Conservation (phyloP, 306 rosid species). For the Vachellia collinsii region DNA sequence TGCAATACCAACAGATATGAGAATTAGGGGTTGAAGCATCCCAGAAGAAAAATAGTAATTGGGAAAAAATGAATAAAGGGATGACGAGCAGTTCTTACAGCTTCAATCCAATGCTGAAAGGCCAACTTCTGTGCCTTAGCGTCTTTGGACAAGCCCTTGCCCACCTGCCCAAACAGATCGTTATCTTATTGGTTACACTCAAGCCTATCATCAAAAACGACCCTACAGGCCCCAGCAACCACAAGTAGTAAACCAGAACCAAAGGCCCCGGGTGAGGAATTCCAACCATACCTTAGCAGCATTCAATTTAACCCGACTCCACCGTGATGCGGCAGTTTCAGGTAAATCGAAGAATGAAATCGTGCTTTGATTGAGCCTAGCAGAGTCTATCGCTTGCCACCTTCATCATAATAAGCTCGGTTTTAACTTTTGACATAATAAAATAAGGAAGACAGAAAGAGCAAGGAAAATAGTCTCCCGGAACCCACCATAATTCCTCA, state of each 20-base stretch:
- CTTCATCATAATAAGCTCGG: conserved; percentile 38
- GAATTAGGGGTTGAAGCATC: not conserved
- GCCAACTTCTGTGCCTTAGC: conserved; percentile 76
- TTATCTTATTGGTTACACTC: not conserved
- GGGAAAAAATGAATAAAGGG: not conserved
- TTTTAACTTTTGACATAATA: not conserved
- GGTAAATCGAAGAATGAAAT: conserved; percentile 68
- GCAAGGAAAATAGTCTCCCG: not conserved
- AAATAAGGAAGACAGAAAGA: not conserved
- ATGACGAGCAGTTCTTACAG: conserved; percentile 44
- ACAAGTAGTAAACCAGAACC: not conserved
- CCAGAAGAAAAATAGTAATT: not conserved
- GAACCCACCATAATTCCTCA: conserved; percentile 66
- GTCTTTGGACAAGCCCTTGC: conserved; percentile 71
- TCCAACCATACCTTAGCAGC: conserved; percentile 58
- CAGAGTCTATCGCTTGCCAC: conserved; percentile 73
- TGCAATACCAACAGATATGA: not conserved
- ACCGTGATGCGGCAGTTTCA: conserved; percentile 54
- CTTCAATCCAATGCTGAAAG: conserved; percentile 85
- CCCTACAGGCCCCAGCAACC: not conserved
- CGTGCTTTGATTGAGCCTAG: conserved; percentile 57
- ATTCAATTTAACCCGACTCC: conserved; percentile 61
- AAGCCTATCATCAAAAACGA: not conserved
- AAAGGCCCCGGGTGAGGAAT: not conserved
- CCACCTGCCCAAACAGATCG: conserved; percentile 54